Percentiles rank a stretch among this genome's conserved stretches.
Evolutionary conservation across 106 monocot genomes (phyloP).

Genomic region (Iris macrosiphon): DNA sequence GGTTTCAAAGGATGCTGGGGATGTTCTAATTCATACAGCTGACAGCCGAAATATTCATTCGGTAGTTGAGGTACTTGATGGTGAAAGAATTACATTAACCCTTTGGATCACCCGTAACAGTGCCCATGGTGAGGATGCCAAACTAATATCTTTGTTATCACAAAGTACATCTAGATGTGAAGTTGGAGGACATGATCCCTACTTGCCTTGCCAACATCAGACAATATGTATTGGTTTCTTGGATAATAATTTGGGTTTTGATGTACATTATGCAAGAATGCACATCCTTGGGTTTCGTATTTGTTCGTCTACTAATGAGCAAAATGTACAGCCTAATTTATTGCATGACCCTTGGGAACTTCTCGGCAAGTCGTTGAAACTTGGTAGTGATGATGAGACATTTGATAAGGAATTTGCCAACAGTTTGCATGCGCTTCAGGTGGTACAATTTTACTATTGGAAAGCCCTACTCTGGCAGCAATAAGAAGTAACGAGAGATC

Average conservation of each 20-base stretch:
- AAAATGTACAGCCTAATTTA: too few species aligned
- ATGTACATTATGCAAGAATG: constrained; percentile 63
- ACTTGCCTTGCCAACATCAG: constrained; percentile 54
- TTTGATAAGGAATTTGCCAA: constrained; percentile 62
- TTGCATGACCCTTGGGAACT: constrained; percentile 38
- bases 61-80: constrained; percentile 90
- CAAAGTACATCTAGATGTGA: constrained; percentile 20
- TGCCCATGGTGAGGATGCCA: constrained; percentile 81
- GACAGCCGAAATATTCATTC: constrained; percentile 77
- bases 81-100: constrained; percentile 91
- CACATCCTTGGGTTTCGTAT: constrained; percentile 46
- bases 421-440: constrained; percentile 91
- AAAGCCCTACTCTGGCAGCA: too few species aligned
- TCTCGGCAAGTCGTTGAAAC: constrained; percentile 32
- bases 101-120: constrained; percentile 92
- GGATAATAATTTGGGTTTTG: constrained; percentile 44
- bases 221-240: constrained; percentile 85
- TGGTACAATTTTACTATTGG: too few species aligned
- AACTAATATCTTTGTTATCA: constrained; percentile 58
- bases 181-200: neutral
- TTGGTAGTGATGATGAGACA: constrained; percentile 43
- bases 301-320: constrained; percentile 1
- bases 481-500: too few species aligned
- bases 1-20: too few species aligned
- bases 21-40: constrained; percentile 86